Evolutionary conservation across 306 rosid genomes (phyloP).

Genomic region (Cucumis sativus): DNA sequence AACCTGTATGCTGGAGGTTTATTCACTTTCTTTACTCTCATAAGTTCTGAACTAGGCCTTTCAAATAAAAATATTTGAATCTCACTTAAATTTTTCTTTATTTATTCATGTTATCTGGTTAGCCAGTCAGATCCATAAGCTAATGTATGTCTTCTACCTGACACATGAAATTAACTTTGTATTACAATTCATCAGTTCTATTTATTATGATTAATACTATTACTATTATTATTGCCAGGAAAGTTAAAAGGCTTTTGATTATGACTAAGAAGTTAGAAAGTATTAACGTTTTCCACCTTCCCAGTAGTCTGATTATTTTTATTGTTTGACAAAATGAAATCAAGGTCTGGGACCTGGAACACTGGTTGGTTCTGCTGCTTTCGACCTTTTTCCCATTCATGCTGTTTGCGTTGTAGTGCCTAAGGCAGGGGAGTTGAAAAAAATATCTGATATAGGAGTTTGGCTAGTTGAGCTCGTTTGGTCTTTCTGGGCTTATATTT

Average conservation of each 20-base stretch:
- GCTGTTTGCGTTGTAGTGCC: slow-evolving; percentile 89
- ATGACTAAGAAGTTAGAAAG: neutral
- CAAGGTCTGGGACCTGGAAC: slow-evolving; percentile 98
- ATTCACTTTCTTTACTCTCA: slow-evolving; percentile 17
- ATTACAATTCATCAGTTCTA: neutral
- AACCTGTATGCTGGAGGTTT: slow-evolving; percentile 79
- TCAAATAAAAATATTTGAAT: neutral
- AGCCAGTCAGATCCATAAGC: neutral
- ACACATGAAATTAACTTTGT: neutral
- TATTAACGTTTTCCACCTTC: neutral
- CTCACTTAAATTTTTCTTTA: neutral
- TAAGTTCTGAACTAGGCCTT: slow-evolving; percentile 6
- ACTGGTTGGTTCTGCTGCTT: slow-evolving; percentile 96
- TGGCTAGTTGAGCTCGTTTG: slow-evolving; percentile 94
- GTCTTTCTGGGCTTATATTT: slow-evolving; percentile 97
- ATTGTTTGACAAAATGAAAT: slow-evolving; percentile 10
- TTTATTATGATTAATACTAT: too few species aligned
- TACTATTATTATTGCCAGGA: too few species aligned
- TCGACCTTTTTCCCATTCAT: slow-evolving; percentile 93
- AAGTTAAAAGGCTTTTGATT: neutral
- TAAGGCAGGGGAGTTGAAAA: slow-evolving; percentile 75
- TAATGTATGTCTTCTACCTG: neutral
- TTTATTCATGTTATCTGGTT: neutral
- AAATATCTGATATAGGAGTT: slow-evolving; percentile 87
- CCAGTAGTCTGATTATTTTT: neutral